phyloP scores from a whole-genome alignment of 805 yeast species.

The Yamadazyma kitorensis region DNA sequence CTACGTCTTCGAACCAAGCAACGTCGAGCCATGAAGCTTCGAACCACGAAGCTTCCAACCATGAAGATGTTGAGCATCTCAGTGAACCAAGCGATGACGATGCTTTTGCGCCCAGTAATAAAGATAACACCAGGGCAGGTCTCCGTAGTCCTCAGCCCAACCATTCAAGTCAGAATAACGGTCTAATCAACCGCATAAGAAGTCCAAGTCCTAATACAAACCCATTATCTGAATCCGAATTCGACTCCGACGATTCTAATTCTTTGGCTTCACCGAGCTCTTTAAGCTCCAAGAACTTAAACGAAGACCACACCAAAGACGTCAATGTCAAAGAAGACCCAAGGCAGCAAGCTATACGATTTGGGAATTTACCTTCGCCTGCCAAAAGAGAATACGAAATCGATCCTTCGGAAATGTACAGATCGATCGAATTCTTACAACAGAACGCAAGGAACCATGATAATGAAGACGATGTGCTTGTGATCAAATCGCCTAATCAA shows the following conservation, averaged over 20 bases:
- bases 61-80: slow-evolving; percentile 27
- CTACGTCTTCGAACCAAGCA: neutral
- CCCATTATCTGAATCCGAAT: no score
- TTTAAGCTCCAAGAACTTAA: neutral
- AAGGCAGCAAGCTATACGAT: slow-evolving; percentile 36
- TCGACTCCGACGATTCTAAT: no score
- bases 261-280: neutral
- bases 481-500: slow-evolving; percentile 76
- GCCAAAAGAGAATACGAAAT: slow-evolving; percentile 42
- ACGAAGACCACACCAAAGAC: slow-evolving; percentile 1
- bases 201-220: no score
- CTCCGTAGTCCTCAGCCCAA: no score
- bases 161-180: no score
- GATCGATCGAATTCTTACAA: slow-evolving; percentile 80
- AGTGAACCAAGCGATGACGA: slow-evolving; percentile 45
- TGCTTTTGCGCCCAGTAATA: neutral
- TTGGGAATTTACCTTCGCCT: slow-evolving; percentile 61
- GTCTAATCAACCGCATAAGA: no score
- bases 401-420: slow-evolving; percentile 79
- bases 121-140: neutral
- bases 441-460: slow-evolving; percentile 26
- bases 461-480: slow-evolving; percentile 69
- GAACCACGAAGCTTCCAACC: slow-evolving; percentile 1
- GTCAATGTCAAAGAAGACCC: no score
- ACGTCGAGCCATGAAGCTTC: slow-evolving; percentile 2